Evolutionary conservation across 768 basidiomycete genomes (phyloP).

Genomic region (Kwoniella sp.): DNA sequence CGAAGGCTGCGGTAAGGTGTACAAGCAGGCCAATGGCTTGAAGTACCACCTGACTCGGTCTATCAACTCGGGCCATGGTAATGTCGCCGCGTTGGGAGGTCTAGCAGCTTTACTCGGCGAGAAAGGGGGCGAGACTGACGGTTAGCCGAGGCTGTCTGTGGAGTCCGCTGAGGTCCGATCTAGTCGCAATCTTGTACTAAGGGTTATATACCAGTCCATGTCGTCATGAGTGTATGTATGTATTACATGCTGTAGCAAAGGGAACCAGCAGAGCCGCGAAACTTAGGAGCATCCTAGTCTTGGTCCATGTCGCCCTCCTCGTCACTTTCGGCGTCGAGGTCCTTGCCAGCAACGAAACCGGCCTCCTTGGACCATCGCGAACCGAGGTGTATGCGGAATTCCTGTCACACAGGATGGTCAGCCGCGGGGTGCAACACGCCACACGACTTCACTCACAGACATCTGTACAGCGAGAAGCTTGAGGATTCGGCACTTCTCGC

Average conservation of each 20-base stretch:
- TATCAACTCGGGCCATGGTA: conserved; percentile 48
- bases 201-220: conserved; percentile 13
- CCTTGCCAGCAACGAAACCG: conserved; percentile 42
- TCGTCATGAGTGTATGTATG: conserved; percentile 14
- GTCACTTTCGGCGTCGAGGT: conserved; percentile 17
- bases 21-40: conserved; percentile 50
- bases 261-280: not conserved
- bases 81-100: conserved; percentile 42
- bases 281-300: conserved; percentile 12
- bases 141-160: not conserved
- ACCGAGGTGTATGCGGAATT: conserved; percentile 47
- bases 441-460: conserved; percentile 55
- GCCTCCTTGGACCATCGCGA: conserved; percentile 44
- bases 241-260: conserved; percentile 8
- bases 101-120: conserved; percentile 21
- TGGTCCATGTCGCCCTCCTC: conserved; percentile 26
- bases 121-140: not conserved
- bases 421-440: not conserved
- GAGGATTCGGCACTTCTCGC: conserved; percentile 85
- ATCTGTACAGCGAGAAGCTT: conserved; percentile 86
- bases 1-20: conserved; percentile 48
- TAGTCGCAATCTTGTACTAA: not conserved
- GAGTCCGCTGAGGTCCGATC: not conserved
- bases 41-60: conserved; percentile 49
- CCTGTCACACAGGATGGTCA: conserved; percentile 16